Evolutionary conservation across 441 rosid genomes (phyloP).

Genomic region (Bocquillonia castaneifolia): DNA sequence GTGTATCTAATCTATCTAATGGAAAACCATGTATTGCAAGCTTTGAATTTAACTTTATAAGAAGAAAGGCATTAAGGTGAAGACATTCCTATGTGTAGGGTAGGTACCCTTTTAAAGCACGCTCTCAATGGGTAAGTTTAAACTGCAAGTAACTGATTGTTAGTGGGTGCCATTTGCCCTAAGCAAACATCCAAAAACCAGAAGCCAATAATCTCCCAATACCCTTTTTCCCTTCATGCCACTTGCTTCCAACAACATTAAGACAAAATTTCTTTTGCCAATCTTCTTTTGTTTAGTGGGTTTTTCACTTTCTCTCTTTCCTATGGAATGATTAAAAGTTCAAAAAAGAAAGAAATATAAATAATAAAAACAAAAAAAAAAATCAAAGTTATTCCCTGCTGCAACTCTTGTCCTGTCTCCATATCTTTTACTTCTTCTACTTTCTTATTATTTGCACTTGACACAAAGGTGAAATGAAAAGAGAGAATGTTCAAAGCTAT

Average conservation of each 20-base stretch:
- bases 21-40: neutral
- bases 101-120: slow-evolving; percentile 4
- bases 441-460: slow-evolving; percentile 16
- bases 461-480: slow-evolving; percentile 19
- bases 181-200: slow-evolving; percentile 10
- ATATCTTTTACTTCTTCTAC: slow-evolving; percentile 5
- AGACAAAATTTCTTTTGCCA: slow-evolving; percentile 29
- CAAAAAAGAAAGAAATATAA: neutral
- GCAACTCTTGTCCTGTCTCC: slow-evolving; percentile 23
- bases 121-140: slow-evolving; percentile 12
- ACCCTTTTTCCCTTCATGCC: slow-evolving; percentile 23
- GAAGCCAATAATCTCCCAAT: slow-evolving; percentile 2
- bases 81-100: slow-evolving; percentile 6
- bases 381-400: slow-evolving; percentile 24
- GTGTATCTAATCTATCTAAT: neutral
- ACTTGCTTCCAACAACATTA: slow-evolving; percentile 26
- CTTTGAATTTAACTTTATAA: neutral
- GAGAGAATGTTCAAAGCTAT: slow-evolving; percentile 22
- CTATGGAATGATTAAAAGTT: slow-evolving; percentile 21
- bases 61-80: neutral
- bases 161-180: slow-evolving; percentile 16
- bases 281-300: neutral
- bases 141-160: neutral
- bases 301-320: slow-evolving; percentile 25
- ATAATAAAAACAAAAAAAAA: slow-evolving; percentile 15